Evolutionary conservation across 1,139 yeast species (phyloP).

Genomic region (Geotrichum reessii): DNA sequence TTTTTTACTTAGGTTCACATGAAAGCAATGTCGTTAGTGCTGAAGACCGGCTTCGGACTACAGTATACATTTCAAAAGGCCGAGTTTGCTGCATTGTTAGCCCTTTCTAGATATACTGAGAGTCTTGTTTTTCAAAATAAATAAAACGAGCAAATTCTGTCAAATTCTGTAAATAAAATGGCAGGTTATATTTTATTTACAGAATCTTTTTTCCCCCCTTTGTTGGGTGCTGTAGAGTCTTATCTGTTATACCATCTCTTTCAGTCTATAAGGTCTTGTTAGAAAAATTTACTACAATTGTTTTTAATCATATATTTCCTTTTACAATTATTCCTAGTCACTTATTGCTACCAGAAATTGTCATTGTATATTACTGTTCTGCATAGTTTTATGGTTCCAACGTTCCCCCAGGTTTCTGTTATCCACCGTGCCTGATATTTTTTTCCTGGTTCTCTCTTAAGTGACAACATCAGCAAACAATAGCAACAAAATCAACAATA

Average conservation of each 20-base stretch:
- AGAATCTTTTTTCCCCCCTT: background rate
- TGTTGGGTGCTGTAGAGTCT: background rate
- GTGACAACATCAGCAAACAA: background rate
- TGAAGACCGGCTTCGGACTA: background rate
- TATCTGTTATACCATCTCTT: no score
- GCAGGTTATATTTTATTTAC: no score
- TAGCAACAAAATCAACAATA: no score
- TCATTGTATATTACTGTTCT: background rate
- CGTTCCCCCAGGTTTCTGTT: background rate
- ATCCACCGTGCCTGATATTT: background rate
- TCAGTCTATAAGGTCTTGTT: no score
- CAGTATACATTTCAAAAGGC: background rate
- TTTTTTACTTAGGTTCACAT: background rate
- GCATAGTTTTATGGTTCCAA: background rate
- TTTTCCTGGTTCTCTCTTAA: background rate
- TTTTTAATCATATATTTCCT: background rate
- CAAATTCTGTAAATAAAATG: background rate
- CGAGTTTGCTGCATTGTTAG: no score
- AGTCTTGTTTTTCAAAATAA: no score
- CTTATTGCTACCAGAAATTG: background rate
- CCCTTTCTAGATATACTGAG: no score
- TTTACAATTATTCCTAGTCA: background rate
- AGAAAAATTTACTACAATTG: background rate
- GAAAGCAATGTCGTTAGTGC: background rate
- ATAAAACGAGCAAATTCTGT: no score